Evolutionary conservation across 805 yeast genomes (phyloP).

Genomic region (Lipomyces spencermartinsiae): DNA sequence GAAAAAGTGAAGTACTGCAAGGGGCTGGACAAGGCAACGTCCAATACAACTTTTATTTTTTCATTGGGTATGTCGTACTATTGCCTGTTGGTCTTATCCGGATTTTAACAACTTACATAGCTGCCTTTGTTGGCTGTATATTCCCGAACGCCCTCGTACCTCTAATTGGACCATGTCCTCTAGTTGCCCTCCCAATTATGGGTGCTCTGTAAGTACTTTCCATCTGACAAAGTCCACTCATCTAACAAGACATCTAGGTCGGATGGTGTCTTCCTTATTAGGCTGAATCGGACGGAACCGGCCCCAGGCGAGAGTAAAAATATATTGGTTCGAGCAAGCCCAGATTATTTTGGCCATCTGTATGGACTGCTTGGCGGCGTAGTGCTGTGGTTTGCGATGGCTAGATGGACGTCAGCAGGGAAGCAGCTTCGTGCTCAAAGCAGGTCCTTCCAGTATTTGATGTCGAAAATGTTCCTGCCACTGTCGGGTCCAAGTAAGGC

Average conservation of each 20-base stretch:
- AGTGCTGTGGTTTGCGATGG: constrained; percentile 23
- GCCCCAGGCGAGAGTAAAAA: neutral
- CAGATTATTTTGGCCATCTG: constrained; percentile 19
- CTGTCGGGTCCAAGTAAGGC: neutral
- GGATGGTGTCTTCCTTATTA: neutral
- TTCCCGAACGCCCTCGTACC: constrained; percentile 26
- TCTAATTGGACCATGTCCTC: constrained; percentile 25
- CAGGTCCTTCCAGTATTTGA: constrained; percentile 17
- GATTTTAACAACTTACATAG: constrained; percentile 3
- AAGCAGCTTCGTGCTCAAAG: constrained; percentile 17
- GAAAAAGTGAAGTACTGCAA: neutral
- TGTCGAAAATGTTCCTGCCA: constrained; percentile 20
- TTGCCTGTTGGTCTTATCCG: neutral
- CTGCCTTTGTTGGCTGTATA: constrained; percentile 24
- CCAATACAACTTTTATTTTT: constrained; percentile 25
- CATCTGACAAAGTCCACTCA: neutral
- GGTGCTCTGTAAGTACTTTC: constrained; percentile 25
- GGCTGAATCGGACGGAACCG: constrained; percentile 2
- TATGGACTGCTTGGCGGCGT: constrained; percentile 30
- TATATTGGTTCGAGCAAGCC: neutral
- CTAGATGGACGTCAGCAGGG: constrained; percentile 32
- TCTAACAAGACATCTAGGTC: constrained; percentile 7
- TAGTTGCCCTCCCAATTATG: constrained; percentile 24
- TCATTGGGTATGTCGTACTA: constrained; percentile 19
- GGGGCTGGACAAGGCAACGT: constrained; percentile 19